Evolutionary conservation across 139 green algal genomes (phyloP).

Genomic region (Chlamydomonas applanata): DNA sequence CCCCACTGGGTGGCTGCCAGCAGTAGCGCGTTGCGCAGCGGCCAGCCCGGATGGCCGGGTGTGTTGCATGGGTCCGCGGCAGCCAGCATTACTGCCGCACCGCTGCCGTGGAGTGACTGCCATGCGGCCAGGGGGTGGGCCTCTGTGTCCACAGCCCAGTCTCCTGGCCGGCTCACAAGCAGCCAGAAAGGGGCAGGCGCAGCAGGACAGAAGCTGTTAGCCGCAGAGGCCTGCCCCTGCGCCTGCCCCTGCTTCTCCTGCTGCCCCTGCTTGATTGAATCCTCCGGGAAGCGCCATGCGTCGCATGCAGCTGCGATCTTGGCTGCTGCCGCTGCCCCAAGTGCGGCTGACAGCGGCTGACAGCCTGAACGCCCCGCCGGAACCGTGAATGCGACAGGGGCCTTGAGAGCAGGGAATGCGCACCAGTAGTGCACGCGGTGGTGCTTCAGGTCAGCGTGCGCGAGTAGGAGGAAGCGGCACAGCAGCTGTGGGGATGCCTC

Average conservation of each 20-base stretch:
- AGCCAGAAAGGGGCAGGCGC: slow-evolving; percentile 32
- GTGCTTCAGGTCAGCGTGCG: slow-evolving; percentile 89
- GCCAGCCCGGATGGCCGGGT: slow-evolving; percentile 69
- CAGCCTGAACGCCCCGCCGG: background rate
- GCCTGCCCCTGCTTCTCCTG: background rate
- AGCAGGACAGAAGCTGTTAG: background rate
- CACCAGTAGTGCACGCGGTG: slow-evolving; percentile 86
- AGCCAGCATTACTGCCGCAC: slow-evolving; percentile 44
- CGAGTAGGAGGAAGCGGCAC: slow-evolving; percentile 66
- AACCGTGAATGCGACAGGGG: slow-evolving; percentile 49
- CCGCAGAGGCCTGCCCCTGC: no score
- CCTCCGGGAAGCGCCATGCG: slow-evolving; percentile 20
- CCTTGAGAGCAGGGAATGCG: slow-evolving; percentile 74
- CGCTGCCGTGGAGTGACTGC: background rate
- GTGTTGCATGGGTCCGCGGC: slow-evolving; percentile 69
- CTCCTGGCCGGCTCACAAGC: slow-evolving; percentile 9
- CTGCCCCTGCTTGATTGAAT: no score
- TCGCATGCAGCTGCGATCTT: slow-evolving; percentile 19
- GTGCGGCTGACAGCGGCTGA: background rate
- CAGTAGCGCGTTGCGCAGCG: slow-evolving; percentile 84
- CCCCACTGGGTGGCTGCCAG: slow-evolving; percentile 51
- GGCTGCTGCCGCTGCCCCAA: slow-evolving; percentile 7
- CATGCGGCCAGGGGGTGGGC: background rate
- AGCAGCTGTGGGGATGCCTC: slow-evolving; percentile 55
- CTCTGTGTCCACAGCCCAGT: background rate